A percentile compares a stretch with the other conserved stretches of the same genome.
Evolutionary conservation across 2,329 filamentous ascomycete species (phyloP).

Genomic region (Stylonectria norvegica): DNA sequence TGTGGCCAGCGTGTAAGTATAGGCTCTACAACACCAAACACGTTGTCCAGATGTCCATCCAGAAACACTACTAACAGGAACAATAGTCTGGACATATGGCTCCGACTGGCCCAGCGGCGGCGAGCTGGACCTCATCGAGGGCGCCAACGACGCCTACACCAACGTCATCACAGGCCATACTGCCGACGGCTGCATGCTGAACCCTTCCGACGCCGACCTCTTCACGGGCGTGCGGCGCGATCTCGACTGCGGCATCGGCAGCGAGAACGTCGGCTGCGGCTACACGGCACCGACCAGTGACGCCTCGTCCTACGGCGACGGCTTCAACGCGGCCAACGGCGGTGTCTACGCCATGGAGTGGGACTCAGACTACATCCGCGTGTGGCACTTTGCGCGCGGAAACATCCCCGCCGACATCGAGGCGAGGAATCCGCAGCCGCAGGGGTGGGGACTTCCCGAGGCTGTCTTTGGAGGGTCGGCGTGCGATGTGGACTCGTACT

Average conservation of each 20-base stretch:
- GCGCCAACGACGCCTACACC: constrained; percentile 57
- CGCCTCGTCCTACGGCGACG: constrained; percentile 53
- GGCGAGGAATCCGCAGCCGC: constrained; percentile 57
- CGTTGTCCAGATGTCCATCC: not conserved
- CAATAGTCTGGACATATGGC: constrained; percentile 51
- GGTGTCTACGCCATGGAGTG: constrained; percentile 71
- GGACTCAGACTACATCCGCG: constrained; percentile 62
- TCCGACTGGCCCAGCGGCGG: constrained; percentile 59
- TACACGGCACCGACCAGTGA: constrained; percentile 39
- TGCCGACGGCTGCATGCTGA: constrained; percentile 30
- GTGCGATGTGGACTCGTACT: constrained; percentile 65
- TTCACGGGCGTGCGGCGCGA: constrained; percentile 28
- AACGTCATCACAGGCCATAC: constrained; percentile 65
- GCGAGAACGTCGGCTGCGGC: constrained; percentile 43
- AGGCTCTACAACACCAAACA: not conserved
- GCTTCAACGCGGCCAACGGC: constrained; percentile 64
- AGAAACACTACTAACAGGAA: constrained; percentile 12
- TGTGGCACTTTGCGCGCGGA: constrained; percentile 74
- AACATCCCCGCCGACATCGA: constrained; percentile 64
- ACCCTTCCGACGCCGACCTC: constrained; percentile 15
- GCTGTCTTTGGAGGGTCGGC: constrained; percentile 62
- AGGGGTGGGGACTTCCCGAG: constrained; percentile 64
- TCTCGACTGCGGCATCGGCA: constrained; percentile 37
- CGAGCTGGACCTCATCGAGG: constrained; percentile 70
- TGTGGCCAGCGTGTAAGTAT: constrained; percentile 66